Percentiles rank a stretch among this genome's conserved stretches.
phyloP scores from a whole-genome alignment of 2,329 filamentous ascomycete species.

The Alternaria solani region DNA sequence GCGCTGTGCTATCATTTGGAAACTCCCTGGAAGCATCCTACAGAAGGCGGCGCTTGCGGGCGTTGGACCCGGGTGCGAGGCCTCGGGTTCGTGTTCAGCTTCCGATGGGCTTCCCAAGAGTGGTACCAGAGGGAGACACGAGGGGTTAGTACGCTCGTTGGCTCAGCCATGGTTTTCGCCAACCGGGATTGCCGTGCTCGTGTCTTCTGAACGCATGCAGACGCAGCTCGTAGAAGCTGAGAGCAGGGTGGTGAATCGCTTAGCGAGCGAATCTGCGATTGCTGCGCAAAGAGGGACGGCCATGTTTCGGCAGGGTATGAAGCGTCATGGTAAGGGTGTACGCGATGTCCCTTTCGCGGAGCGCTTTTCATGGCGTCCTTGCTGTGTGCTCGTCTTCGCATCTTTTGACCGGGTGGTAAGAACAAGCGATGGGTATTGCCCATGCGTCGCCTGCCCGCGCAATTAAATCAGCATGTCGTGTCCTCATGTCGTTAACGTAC shows the following conservation, averaged over 20 bases:
- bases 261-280: slow-evolving; percentile 11
- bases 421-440: background rate
- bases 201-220: slow-evolving; percentile 7
- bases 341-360: background rate
- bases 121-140: slow-evolving; percentile 9
- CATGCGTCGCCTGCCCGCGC: slow-evolving; percentile 8
- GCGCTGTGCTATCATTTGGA: slow-evolving; percentile 16
- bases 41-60: slow-evolving; percentile 12
- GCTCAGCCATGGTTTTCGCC: slow-evolving; percentile 9
- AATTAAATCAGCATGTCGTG: slow-evolving; percentile 14
- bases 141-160: slow-evolving; percentile 7
- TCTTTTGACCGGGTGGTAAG: background rate
- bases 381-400: slow-evolving; percentile 2
- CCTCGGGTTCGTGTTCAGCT: slow-evolving; percentile 25
- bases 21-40: slow-evolving; percentile 15
- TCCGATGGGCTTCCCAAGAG: slow-evolving; percentile 10
- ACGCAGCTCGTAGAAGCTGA: slow-evolving; percentile 11
- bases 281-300: background rate
- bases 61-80: slow-evolving; percentile 26
- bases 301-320: slow-evolving; percentile 1
- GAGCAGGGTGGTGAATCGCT: slow-evolving; percentile 1
- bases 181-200: slow-evolving; percentile 15
- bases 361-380: background rate
- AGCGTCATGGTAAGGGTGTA: background rate
- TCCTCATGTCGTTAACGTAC: slow-evolving; percentile 10